Base-by-base conservation (phyloP, 192 early-diverging fungal species). In the Chytriomyces sp. region DNA sequence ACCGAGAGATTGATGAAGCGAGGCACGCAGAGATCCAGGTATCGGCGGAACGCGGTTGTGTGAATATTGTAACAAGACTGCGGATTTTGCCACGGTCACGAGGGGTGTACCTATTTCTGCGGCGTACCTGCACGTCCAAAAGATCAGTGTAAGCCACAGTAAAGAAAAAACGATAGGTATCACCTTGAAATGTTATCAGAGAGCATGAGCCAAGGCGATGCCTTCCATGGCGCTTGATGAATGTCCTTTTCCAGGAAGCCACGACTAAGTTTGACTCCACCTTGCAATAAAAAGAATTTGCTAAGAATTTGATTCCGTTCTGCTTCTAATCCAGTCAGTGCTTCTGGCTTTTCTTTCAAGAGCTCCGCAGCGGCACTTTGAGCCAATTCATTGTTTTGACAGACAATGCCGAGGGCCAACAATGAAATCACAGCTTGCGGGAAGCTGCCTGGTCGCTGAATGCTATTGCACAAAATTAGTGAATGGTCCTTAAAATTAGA, bases 341-440 rank as follows among this genome's bases (percentile, higher is more conserved):
- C 34, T 3, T 77, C 74, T 53, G 79, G 77, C n/a, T 59, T 59
- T 10, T 76, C 52, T 56, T 91, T 91, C 17, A 84, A 56, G 30
- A 93, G 64, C 72, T 92, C 90, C 40, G 82, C 82, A 34, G 91
- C 78, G 1, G 91, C 85, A 0, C 86, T 85, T 5, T 80, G 80
- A 0, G 92, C 85, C 6, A 93, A 66, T 12, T 78, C 83, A 31
- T 79, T 78, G 73, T 93, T 89, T 41, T 85, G 70, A 73, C 82
- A 77, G 5, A 90, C 77, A 32, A 93, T 77, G 1, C 89, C 90
- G 76, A 93, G 83, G 0, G 86, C 90, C n/a, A 85, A 84, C 17
- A 93, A 68, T 4, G 84, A 81, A 64, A 91, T 82, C 36, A 93
- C 83, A 0, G 92, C 87, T 25, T 86, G 82, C 4, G 91, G 76